These are phyloP conservation scores for Taphrina populina DNA, from an alignment of 1,139 yeast species.

Conservation along the genomic window DNA sequence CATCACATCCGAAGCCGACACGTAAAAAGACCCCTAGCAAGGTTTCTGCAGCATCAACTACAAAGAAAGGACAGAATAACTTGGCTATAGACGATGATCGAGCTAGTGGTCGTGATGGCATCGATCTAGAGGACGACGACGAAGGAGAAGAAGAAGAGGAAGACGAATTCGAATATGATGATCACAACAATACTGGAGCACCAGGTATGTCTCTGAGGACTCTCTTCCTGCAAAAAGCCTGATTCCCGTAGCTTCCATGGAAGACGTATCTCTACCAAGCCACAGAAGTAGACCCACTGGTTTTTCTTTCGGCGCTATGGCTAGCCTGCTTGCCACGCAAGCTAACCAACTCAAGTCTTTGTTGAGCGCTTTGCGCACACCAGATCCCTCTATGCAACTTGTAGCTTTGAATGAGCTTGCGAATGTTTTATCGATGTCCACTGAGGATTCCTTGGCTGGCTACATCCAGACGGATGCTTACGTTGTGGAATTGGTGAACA, in stretches of 20 bases:
- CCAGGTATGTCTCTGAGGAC: no score
- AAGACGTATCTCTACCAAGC: no score
- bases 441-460: constrained; percentile 45
- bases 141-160: constrained; percentile 40
- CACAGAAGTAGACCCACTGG: constrained; percentile 39
- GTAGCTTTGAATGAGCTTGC: constrained; percentile 47
- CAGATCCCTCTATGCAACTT: constrained; percentile 52
- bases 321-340: constrained; percentile 39
- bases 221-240: no score
- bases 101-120: no score
- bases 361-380: constrained; percentile 43
- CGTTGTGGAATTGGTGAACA: constrained; percentile 56
- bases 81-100: no score
- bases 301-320: constrained; percentile 42
- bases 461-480: constrained; percentile 61
- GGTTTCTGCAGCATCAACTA: no score
- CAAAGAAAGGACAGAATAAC: no score
- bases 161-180: constrained; percentile 34
- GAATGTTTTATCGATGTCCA: constrained; percentile 45
- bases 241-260: no score
- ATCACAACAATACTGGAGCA: constrained; percentile 13
- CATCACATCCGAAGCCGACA: background rate
- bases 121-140: constrained; percentile 6
- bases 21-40: no score
- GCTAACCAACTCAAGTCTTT: constrained; percentile 40